phyloP scores from a whole-genome alignment of 2,329 filamentous ascomycete species.

The Hymenoscyphus scutula region DNA sequence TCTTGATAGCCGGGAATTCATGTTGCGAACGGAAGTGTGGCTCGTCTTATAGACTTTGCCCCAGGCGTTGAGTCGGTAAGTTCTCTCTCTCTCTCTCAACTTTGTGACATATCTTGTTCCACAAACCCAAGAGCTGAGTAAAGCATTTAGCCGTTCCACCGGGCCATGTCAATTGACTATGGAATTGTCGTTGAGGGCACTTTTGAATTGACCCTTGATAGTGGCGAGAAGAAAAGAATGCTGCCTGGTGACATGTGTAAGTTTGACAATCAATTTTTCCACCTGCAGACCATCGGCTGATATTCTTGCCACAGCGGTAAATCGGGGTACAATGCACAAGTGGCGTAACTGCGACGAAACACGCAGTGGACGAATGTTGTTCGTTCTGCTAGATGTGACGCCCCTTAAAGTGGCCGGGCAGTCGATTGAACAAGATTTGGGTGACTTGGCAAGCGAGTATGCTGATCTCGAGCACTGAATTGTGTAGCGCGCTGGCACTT shows the following conservation, averaged over 20 bases:
- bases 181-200: conserved; percentile 33
- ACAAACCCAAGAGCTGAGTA: too few relatives aligned
- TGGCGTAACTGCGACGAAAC: not conserved
- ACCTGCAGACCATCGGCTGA: not conserved
- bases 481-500: too few relatives aligned
- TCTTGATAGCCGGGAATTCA: not conserved
- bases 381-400: not conserved
- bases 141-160: conserved; percentile 37
- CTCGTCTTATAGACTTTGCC: conserved; percentile 15
- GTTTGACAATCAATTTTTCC: not conserved
- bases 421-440: not conserved
- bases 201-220: conserved; percentile 4
- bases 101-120: too few relatives aligned
- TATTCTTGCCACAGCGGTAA: not conserved
- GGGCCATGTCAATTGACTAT: conserved; percentile 42
- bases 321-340: not conserved
- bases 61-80: conserved; percentile 9
- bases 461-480: not conserved
- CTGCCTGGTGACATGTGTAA: conserved; percentile 7
- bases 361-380: not conserved
- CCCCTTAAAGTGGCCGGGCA: not conserved
- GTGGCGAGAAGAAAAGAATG: conserved; percentile 4
- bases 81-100: too few relatives aligned
- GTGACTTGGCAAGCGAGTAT: not conserved
- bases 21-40: conserved; percentile 10